A percentile compares a stretch with the other conserved stretches of the same genome.
These are phyloP conservation scores for Colletotrichum phormii DNA, from an alignment of 2,329 filamentous ascomycete species.

Conservation along the genomic window DNA sequence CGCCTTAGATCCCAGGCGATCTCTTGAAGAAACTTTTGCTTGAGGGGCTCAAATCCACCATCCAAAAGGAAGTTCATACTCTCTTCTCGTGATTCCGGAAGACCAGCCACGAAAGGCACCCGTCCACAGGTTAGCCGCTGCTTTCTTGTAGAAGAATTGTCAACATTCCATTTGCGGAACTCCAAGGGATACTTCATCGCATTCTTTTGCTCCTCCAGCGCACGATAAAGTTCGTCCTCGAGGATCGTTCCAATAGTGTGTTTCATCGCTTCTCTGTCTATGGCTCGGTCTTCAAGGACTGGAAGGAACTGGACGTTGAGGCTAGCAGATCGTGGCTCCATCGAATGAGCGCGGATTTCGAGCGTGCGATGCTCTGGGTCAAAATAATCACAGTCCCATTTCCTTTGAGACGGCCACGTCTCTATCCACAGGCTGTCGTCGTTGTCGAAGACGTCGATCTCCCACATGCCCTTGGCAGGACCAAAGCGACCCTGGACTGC, in stretches of 20 bases:
- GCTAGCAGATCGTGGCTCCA: slow-evolving; percentile 60
- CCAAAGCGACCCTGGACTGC: slow-evolving; percentile 78
- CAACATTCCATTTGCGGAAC: slow-evolving; percentile 66
- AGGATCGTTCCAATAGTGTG: slow-evolving; percentile 62
- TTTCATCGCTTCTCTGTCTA: slow-evolving; percentile 57
- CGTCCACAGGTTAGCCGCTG: slow-evolving; percentile 53
- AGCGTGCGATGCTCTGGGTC: slow-evolving; percentile 70
- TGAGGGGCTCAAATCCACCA: slow-evolving; percentile 67
- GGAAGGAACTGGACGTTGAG: slow-evolving; percentile 78
- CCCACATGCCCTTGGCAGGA: slow-evolving; percentile 82
- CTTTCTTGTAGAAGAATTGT: slow-evolving; percentile 48
- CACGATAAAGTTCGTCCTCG: slow-evolving; percentile 58
- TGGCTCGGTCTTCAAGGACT: slow-evolving; percentile 72
- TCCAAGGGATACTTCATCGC: slow-evolving; percentile 62
- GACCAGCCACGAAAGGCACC: slow-evolving; percentile 59
- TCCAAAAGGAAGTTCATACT: slow-evolving; percentile 65
- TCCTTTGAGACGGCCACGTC: slow-evolving; percentile 74
- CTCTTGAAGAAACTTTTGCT: slow-evolving; percentile 61
- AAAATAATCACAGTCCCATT: slow-evolving; percentile 68
- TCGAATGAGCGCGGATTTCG: slow-evolving; percentile 67
- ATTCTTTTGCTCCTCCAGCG: slow-evolving; percentile 63
- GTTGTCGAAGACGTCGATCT: slow-evolving; percentile 64
- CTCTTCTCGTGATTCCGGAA: slow-evolving; percentile 64
- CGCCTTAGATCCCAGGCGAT: slow-evolving; percentile 60
- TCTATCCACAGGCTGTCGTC: slow-evolving; percentile 71